A percentile compares a stretch with the other conserved stretches of the same genome.
Conservation (phyloP, 2,329 filamentous ascomycete genomes). For the Pseudogymnoascus verrucosus region DNA sequence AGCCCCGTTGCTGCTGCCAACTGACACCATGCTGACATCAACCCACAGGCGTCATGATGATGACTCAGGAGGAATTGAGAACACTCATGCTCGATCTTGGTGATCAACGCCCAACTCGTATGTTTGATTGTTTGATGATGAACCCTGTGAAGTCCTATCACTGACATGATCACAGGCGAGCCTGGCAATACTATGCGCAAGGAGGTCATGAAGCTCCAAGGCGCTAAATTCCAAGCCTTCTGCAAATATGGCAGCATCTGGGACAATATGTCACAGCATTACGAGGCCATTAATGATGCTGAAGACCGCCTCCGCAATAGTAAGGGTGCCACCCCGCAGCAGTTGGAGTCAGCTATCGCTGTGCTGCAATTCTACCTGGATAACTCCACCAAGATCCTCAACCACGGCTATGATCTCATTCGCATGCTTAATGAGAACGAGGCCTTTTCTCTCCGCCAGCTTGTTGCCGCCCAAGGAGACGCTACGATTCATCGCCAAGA, state of each 20-base stretch:
- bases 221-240: not conserved
- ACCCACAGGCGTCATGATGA: not conserved
- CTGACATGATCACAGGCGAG: not conserved
- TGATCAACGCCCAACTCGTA: not conserved
- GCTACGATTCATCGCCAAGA: not conserved
- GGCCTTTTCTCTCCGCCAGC: not conserved
- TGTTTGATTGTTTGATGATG: not conserved
- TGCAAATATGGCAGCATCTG: not conserved
- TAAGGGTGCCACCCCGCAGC: not conserved
- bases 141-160: not conserved
- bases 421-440: not conserved
- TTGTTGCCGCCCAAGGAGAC: not conserved
- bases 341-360: not conserved
- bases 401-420: not conserved
- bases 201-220: not conserved
- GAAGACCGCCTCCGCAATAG: not conserved
- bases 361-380: not conserved
- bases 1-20: not conserved
- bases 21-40: not conserved
- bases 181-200: not conserved
- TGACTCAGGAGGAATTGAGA: not conserved
- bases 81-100: not conserved
- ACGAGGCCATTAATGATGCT: not conserved
- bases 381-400: not conserved
- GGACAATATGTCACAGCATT: not conserved